A percentile compares a stretch with the other conserved stretches of the same genome.
Evolutionary conservation across 805 yeast species (phyloP).

Genomic region (Candida quercuum): DNA sequence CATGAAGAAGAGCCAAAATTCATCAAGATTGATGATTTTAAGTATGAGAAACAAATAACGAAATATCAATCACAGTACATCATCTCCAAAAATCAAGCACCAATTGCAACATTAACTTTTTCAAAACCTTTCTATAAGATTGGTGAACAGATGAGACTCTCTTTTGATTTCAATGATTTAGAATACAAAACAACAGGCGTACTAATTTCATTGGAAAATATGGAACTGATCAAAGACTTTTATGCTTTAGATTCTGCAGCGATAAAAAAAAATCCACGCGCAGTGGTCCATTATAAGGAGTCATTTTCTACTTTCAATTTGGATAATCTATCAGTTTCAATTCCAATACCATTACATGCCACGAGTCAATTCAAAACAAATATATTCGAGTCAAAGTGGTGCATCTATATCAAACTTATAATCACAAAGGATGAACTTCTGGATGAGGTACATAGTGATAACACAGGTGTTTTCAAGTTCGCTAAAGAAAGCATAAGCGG

Average conservation of each 20-base stretch:
- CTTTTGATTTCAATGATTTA: slow-evolving; percentile 23
- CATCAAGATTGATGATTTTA: slow-evolving; percentile 11
- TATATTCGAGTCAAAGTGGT: slow-evolving; percentile 35
- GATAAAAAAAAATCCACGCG: slow-evolving; percentile 7
- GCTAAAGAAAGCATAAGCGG: slow-evolving; percentile 33
- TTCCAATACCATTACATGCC: slow-evolving; percentile 30
- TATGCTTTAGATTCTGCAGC: slow-evolving; percentile 16
- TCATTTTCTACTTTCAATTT: slow-evolving; percentile 26
- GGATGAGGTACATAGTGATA: slow-evolving; percentile 28
- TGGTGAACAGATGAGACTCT: slow-evolving; percentile 40
- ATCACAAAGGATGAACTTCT: slow-evolving; percentile 20
- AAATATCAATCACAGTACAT: slow-evolving; percentile 30
- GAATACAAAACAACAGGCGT: slow-evolving; percentile 33
- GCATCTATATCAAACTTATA: slow-evolving; percentile 30
- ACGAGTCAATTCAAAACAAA: slow-evolving; percentile 36
- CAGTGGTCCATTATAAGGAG: slow-evolving; percentile 25
- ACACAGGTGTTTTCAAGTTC: slow-evolving; percentile 28
- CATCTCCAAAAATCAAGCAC: slow-evolving; percentile 36
- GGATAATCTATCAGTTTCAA: slow-evolving; percentile 22
- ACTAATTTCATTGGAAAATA: slow-evolving; percentile 27
- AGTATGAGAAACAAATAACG: slow-evolving; percentile 16
- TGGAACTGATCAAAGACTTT: slow-evolving; percentile 30
- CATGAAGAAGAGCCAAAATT: slow-evolving; percentile 6
- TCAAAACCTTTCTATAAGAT: slow-evolving; percentile 37
- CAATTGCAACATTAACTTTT: slow-evolving; percentile 34